Evolutionary conservation across 148 eudicot genomes (phyloP), one percentile per base, ranked within the genome.

Genomic region (Amaranthus palmeri): DNA sequence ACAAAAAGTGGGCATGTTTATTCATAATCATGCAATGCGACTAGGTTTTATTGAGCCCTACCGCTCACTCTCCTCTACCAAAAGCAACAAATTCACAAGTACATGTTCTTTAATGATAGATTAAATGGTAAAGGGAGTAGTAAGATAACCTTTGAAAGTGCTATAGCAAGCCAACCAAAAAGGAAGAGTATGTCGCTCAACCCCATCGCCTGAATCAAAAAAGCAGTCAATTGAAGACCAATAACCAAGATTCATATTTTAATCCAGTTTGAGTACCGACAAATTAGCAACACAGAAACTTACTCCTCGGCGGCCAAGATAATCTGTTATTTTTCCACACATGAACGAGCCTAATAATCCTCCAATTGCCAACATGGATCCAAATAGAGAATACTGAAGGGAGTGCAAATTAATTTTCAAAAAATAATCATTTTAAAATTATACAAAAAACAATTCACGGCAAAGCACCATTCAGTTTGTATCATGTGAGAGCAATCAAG

Each of bases 241-340:
- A 25, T 25, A 69, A 25, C 49, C 42, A 43, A 8, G 40, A 50
- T n/a, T 1, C 8, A 50, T 14, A 13, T 49, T 13, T 2, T 40
- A 67, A 5, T 9, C 46, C 10, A 41, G 47, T 44, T 43, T 46
- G 11, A 5, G 25, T 18, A n/a, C 8, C 11, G 36, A 64, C 36
- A 25, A 25, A 25, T 25, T 25, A 14, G 45, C 8, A 61, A 40
- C 7, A 40, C 57, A 69, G 49, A 8, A 58, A 72, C 85, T 65
- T 82, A 88, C 89, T 5, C 60, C 53, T 79, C 69, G 82, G 13
- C 86, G 85, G 65, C 92, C 89, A 47, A 86, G 46, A 49, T 60
- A 74, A 75, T 88, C 89, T 13, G 92, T 78, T 47, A 84, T 50
- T 65, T 79, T 80, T 6, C 92, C 92, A 79, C 87, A 84, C 10